Evolutionary conservation across 2,329 filamentous ascomycete species (phyloP), one percentile per base, ranked within the genome.

Genomic region (Alternaria rosae): DNA sequence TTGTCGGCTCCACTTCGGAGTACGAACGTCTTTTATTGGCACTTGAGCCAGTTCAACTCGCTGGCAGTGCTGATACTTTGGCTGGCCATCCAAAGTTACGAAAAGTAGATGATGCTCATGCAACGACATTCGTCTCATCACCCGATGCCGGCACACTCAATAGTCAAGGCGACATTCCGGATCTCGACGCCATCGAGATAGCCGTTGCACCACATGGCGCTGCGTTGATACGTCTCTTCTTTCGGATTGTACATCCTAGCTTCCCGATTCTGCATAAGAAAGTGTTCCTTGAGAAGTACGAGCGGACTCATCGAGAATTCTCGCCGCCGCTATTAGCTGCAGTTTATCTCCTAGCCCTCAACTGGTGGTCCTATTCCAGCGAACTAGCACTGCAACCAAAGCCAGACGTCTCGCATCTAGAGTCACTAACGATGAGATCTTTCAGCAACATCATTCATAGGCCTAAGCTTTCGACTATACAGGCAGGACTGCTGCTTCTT

Each of bases 211-310:
- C 91, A 4, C 85, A 93, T 75, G 91, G 92, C 13, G 86, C 87
- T 43, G 86, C 85, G 54, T 82, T 95, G 53, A 86, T 94, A 56
- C 87, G 91, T 68, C 81, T 94, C 11, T 94, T 92, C 81, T 94
- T 94, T 67, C 81, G 85, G 25, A 85, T 87, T 41, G 82, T 88
- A 9, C 87, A 88, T 66, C 86, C 86, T 0, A 84, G 82, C 59
- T 88, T 86, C 67, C 87, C 87, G 1, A 84, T 88, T 48, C 73
- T 88, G 4, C 86, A 89, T 69, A 89, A 89, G 70, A 85, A 83
- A 30, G 86, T 88, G 12, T 89, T 87, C 62, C 79, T 88, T 38
- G 87, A 88, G 69, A 89, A 89, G 71, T 88, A 89, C 67, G 81
- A 82, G 26, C 80, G 85, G 11, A 86, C 85, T 0, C 85, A 87